phyloP scores from a whole-genome alignment of 257 asterid species.

The Solanum microdontum region DNA sequence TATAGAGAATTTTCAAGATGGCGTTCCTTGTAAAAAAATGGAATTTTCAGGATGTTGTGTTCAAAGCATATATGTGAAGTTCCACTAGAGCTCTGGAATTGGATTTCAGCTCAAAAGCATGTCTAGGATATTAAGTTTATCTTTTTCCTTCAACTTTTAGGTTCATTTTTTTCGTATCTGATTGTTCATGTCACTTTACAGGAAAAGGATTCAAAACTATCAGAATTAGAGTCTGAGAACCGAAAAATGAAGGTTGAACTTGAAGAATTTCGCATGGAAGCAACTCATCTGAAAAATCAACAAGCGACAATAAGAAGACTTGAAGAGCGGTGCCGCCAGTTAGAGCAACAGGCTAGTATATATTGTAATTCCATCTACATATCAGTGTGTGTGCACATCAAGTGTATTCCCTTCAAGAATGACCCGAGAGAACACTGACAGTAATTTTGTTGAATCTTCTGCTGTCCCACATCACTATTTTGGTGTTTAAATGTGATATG shows the following conservation, averaged over 20 bases:
- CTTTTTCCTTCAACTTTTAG: not conserved
- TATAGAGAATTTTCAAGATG: not conserved
- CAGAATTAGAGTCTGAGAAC: slow-evolving; percentile 89
- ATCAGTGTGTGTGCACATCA: not conserved
- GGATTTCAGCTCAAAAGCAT: not conserved
- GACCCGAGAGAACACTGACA: not conserved
- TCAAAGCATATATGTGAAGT: not conserved
- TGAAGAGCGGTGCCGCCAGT: slow-evolving; percentile 95
- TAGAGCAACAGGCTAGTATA: slow-evolving; percentile 82
- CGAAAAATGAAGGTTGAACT: slow-evolving; percentile 98
- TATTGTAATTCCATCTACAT: not conserved
- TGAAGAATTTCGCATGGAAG: slow-evolving; percentile 91
- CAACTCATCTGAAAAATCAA: slow-evolving; percentile 94
- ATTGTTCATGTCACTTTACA: slow-evolving; percentile 14
- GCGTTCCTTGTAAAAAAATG: not conserved
- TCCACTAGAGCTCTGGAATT: not conserved
- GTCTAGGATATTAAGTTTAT: not conserved
- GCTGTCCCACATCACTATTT: not conserved
- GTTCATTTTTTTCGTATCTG: not conserved
- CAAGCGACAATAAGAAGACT: slow-evolving; percentile 95
- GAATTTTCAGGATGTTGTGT: not conserved
- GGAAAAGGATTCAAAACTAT: slow-evolving; percentile 84
- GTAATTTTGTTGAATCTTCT: not conserved
- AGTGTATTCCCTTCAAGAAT: not conserved
- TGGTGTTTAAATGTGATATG: not conserved